These are phyloP conservation scores for Saccharomyces hybrid DNA, from an alignment of 1,139 yeast species.

Conservation along the genomic window DNA sequence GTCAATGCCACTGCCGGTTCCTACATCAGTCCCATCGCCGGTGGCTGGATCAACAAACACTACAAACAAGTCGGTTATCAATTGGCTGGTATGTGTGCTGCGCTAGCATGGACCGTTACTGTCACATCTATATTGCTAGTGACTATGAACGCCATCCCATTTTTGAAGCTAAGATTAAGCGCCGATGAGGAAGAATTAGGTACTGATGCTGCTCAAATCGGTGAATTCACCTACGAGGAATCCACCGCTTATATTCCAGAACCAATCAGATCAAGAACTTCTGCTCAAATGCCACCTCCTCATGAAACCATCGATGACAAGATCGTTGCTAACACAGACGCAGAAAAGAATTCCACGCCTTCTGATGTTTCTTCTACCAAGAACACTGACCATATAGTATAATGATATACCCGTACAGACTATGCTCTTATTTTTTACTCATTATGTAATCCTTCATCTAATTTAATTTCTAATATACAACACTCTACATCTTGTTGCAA, in stretches of 20 bases:
- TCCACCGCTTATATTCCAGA: slow-evolving; percentile 62
- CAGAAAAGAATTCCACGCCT: background rate
- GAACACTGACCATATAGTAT: background rate
- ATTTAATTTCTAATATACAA: background rate
- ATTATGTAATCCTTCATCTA: background rate
- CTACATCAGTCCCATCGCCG: slow-evolving; percentile 51
- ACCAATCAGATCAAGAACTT: slow-evolving; percentile 52
- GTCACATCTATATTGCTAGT: slow-evolving; percentile 66
- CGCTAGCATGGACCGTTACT: slow-evolving; percentile 72
- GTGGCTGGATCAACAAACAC: slow-evolving; percentile 94
- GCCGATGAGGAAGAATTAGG: slow-evolving; percentile 89
- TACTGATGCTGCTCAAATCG: slow-evolving; percentile 80
- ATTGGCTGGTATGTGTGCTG: slow-evolving; percentile 73
- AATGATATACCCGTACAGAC: background rate
- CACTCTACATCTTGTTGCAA: too few species aligned
- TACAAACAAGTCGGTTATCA: slow-evolving; percentile 88
- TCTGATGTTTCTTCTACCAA: background rate
- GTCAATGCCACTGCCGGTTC: slow-evolving; percentile 67
- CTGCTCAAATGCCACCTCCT: slow-evolving; percentile 28
- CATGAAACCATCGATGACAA: slow-evolving; percentile 31
- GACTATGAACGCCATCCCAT: slow-evolving; percentile 72
- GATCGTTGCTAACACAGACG: slow-evolving; percentile 10
- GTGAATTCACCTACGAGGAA: slow-evolving; percentile 72
- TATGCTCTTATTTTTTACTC: background rate
- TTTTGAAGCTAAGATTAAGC: slow-evolving; percentile 71